Conservation (phyloP, 2,329 filamentous ascomycete genomes). For the Colletotrichum chrysophilum region DNA sequence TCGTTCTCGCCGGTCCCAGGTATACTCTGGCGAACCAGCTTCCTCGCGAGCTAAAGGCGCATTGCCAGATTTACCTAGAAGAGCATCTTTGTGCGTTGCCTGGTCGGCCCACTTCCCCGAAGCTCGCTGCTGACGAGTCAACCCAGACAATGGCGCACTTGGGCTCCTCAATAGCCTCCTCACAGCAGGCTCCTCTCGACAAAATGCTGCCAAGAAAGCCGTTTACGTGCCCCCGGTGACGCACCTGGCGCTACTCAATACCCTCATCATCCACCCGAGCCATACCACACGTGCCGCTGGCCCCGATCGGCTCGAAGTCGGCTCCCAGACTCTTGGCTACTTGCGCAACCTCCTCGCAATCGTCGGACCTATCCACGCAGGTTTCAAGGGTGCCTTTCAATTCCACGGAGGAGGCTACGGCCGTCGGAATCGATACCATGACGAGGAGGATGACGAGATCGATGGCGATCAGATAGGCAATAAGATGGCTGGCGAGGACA, state of each 20-base stretch:
- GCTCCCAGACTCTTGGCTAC: conserved; percentile 72
- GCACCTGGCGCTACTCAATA: conserved; percentile 79
- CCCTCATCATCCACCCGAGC: conserved; percentile 80
- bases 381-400: conserved; percentile 73
- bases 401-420: conserved; percentile 57
- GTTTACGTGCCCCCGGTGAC: conserved; percentile 72
- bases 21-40: conserved; percentile 49
- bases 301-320: conserved; percentile 63
- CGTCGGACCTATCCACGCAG: conserved; percentile 73
- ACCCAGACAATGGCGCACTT: conserved; percentile 14
- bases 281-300: conserved; percentile 76
- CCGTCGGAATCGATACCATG: conserved; percentile 44
- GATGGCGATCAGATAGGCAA: conserved; percentile 61
- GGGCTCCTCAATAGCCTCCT: conserved; percentile 55
- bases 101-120: not conserved
- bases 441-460: conserved; percentile 44
- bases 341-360: conserved; percentile 70
- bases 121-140: not conserved
- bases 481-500: conserved; percentile 66
- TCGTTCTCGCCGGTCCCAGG: not conserved
- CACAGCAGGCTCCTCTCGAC: conserved; percentile 51
- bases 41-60: conserved; percentile 67
- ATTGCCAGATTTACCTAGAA: conserved; percentile 76
- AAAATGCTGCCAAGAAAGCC: conserved; percentile 37
- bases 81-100: conserved; percentile 68